phyloP scores from a whole-genome alignment of 805 yeast genomes.

The Candida cerambycidarum region DNA sequence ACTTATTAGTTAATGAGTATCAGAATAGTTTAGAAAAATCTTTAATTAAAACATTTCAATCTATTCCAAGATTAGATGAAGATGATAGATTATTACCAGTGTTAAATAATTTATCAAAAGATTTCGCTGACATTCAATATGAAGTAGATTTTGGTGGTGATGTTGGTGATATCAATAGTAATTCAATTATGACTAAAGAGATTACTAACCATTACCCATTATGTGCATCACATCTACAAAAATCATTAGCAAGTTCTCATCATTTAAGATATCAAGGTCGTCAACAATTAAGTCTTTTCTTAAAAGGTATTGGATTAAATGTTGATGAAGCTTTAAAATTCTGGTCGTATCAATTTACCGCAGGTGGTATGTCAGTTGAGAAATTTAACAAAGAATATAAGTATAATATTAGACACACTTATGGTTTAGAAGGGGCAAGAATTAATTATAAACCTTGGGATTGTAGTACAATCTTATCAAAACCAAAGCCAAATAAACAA shows the following conservation, averaged over 20 bases:
- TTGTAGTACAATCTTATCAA: constrained; percentile 72
- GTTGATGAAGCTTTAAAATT: constrained; percentile 86
- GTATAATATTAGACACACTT: constrained; percentile 84
- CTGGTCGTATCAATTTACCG: constrained; percentile 75
- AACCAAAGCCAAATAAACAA: constrained; percentile 63
- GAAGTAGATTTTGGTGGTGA: constrained; percentile 48
- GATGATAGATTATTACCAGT: constrained; percentile 88
- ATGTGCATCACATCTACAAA: constrained; percentile 70
- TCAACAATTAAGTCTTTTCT: constrained; percentile 78
- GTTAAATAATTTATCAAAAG: constrained; percentile 68
- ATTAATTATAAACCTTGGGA: constrained; percentile 84
- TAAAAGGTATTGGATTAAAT: constrained; percentile 85
- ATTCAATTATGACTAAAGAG: constrained; percentile 53
- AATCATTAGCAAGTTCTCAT: constrained; percentile 54
- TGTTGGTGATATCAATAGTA: constrained; percentile 55
- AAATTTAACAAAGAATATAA: constrained; percentile 84
- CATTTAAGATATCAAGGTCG: constrained; percentile 85
- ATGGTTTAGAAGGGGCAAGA: constrained; percentile 90
- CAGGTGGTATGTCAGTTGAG: constrained; percentile 58
- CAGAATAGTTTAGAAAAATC: constrained; percentile 49
- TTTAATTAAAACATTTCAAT: constrained; percentile 67
- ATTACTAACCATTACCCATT: constrained; percentile 73
- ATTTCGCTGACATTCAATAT: constrained; percentile 47
- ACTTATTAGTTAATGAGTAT: constrained; percentile 69
- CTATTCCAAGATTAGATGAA: constrained; percentile 83